These are phyloP conservation scores for Podospora comata DNA, from an alignment of 495 filamentous ascomycete species.

Conservation along the genomic window DNA sequence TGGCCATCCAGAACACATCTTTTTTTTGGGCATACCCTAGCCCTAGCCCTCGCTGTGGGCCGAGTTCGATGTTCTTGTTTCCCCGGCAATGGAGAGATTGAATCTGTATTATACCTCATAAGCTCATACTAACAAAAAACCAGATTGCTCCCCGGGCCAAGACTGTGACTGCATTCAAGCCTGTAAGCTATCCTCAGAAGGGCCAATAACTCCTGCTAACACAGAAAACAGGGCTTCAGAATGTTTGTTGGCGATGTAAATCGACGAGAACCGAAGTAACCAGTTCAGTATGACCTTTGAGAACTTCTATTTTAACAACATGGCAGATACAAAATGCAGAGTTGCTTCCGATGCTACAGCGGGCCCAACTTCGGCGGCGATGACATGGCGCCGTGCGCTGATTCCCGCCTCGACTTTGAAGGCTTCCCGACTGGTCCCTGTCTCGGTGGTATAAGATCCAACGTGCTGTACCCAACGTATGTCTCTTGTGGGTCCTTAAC, in stretches of 20 bases:
- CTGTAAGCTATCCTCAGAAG: slow-evolving; percentile 24
- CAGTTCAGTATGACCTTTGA: no score
- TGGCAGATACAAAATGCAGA: slow-evolving; percentile 30
- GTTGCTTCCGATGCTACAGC: slow-evolving; percentile 45
- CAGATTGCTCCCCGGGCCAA: slow-evolving; percentile 36
- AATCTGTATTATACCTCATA: no score
- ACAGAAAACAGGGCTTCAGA: slow-evolving; percentile 31
- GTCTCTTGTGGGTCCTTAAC: no score
- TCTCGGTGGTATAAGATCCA: slow-evolving; percentile 42
- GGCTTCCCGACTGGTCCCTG: slow-evolving; percentile 33
- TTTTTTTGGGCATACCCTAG: no score
- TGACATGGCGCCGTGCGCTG: slow-evolving; percentile 34
- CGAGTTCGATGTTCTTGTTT: no score
- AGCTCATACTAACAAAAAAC: no score
- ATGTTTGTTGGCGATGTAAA: slow-evolving; percentile 38
- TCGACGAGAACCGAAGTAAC: slow-evolving; percentile 23
- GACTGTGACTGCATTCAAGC: slow-evolving; percentile 46
- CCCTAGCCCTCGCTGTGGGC: no score
- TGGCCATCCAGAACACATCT: no score
- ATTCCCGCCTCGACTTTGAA: slow-evolving; percentile 34
- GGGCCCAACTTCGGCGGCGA: slow-evolving; percentile 42
- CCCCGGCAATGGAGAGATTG: no score
- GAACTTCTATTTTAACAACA: no score
- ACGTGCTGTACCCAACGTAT: slow-evolving; percentile 44
- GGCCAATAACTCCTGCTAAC: neutral